Evolutionary conservation across 495 filamentous ascomycete species (phyloP), one percentile per base, ranked within the genome.

Genomic region (Aspergillus ellipticus): DNA sequence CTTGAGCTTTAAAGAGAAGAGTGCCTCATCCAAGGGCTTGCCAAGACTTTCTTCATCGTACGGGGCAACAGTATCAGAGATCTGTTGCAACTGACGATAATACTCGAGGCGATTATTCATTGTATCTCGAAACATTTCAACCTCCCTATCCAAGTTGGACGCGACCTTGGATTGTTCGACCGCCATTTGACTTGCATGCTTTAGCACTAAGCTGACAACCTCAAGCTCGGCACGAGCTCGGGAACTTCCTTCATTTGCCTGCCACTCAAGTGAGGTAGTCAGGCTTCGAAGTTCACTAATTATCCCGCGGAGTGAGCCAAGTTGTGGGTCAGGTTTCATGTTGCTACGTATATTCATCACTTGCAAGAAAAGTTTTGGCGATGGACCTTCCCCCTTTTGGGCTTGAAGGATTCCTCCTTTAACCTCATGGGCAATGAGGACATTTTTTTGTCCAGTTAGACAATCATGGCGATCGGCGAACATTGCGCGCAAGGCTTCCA

Each of bases 61-160:
- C 7, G 87, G 86, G 8, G 79, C 82, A 0, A 96, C 89, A 20
- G 80, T 90, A 69, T 96, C 92, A 0, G 93, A 97, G 31, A 97
- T 83, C 16, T 82, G 79, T 65, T 97, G 93, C 17, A 98, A 73
- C 60, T 96, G 93, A 0, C 87, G 83, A 67, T 96, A 96, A 57
- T 87, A 97, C 37, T 93, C 90, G 6, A 96, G 72, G 11, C 93
- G 83, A 46, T 84, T 77, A 61, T 96, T 96, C 79, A 90, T 88
- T 0, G 87, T 82, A 31, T 82, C 79, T 24, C 82, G 85, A 64
- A 96, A 94, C 33, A 85, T 67, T 33, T 92, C 85, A 4, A 91
- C 65, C 61, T 96, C 93, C 61, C 79, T 87, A 51, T 88, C 81
- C 46, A 96, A 60, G 11, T 66, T 77, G 1, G 70, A 65, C 0